Conservation (phyloP, 2,329 filamentous ascomycete species). For the Alternaria burnsii region DNA sequence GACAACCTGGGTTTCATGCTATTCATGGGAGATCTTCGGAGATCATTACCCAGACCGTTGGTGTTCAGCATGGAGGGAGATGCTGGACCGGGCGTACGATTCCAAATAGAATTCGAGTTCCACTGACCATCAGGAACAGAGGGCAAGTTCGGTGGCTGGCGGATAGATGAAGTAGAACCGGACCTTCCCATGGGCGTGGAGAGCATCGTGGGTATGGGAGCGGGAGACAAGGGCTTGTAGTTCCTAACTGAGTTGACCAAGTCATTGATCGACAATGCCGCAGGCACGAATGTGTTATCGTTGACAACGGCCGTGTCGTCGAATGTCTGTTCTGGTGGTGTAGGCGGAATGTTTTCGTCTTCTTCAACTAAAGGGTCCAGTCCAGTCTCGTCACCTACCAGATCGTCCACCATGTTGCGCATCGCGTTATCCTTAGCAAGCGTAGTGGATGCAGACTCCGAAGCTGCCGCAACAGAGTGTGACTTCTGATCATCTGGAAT, state of each 20-base stretch:
- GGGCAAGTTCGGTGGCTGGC: slow-evolving; percentile 45
- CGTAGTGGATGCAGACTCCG: slow-evolving; percentile 59
- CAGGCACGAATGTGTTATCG: slow-evolving; percentile 41
- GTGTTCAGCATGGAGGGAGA: slow-evolving; percentile 38
- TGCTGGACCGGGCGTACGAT: slow-evolving; percentile 42
- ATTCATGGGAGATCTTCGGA: slow-evolving; percentile 43
- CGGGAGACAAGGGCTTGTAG: slow-evolving; percentile 44
- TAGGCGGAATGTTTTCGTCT: slow-evolving; percentile 56
- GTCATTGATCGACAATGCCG: slow-evolving; percentile 46
- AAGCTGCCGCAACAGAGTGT: slow-evolving; percentile 47
- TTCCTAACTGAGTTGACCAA: slow-evolving; percentile 50
- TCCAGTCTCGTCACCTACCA: slow-evolving; percentile 57
- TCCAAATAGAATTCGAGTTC: slow-evolving; percentile 50
- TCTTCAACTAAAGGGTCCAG: slow-evolving; percentile 53
- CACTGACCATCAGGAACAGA: slow-evolving; percentile 49
- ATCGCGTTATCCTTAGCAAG: slow-evolving; percentile 59
- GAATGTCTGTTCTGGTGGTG: slow-evolving; percentile 57
- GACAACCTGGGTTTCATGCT: slow-evolving; percentile 44
- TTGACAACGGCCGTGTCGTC: slow-evolving; percentile 50
- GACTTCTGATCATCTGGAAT: slow-evolving; percentile 49
- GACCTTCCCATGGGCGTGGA: slow-evolving; percentile 47
- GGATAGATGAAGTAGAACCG: slow-evolving; percentile 46
- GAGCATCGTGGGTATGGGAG: slow-evolving; percentile 33
- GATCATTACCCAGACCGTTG: slow-evolving; percentile 24
- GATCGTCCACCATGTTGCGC: slow-evolving; percentile 66